Conservation (phyloP, 2,329 filamentous ascomycete species). For the Zopfia rhizophila region DNA sequence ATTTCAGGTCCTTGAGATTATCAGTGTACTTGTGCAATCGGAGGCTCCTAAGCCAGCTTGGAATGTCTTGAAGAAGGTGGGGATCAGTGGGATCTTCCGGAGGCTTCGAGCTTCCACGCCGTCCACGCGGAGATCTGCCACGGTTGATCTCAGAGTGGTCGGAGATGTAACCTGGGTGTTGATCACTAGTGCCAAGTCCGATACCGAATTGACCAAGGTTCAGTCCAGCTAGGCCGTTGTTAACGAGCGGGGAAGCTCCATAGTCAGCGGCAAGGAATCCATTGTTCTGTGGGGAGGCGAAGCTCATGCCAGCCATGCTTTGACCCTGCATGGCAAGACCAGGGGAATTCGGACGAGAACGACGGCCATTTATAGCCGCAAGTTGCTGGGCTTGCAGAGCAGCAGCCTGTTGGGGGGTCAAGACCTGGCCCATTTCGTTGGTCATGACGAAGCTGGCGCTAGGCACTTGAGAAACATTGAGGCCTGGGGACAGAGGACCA, state of each 20-base stretch:
- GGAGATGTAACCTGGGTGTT: conserved; percentile 76
- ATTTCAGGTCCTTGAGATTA: conserved; percentile 96
- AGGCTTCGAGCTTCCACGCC: conserved; percentile 94
- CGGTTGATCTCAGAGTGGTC: conserved; percentile 93
- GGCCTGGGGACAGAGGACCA: conserved; percentile 72
- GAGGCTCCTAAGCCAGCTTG: conserved; percentile 92
- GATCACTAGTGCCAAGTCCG: conserved; percentile 58
- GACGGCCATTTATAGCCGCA: conserved; percentile 79
- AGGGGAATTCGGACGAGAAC: conserved; percentile 90
- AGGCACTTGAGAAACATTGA: conserved; percentile 68
- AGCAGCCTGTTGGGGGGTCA: conserved; percentile 69
- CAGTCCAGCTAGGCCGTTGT: conserved; percentile 75
- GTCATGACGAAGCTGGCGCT: conserved; percentile 90
- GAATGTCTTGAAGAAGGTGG: conserved; percentile 90
- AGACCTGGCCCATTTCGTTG: conserved; percentile 88
- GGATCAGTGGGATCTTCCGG: conserved; percentile 97
- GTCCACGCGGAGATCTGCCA: conserved; percentile 89
- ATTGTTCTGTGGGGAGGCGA: conserved; percentile 91
- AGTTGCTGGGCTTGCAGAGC: conserved; percentile 78
- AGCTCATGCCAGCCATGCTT: conserved; percentile 72
- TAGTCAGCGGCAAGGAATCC: conserved; percentile 94
- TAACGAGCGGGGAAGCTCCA: conserved; percentile 74
- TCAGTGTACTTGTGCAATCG: conserved; percentile 99
- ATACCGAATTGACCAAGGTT: conserved; percentile 76
- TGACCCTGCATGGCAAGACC: conserved; percentile 79